Evolutionary conservation across 2,329 filamentous ascomycete species (phyloP), one percentile per base, ranked within the genome.

Genomic region (Talaromyces marneffei): DNA sequence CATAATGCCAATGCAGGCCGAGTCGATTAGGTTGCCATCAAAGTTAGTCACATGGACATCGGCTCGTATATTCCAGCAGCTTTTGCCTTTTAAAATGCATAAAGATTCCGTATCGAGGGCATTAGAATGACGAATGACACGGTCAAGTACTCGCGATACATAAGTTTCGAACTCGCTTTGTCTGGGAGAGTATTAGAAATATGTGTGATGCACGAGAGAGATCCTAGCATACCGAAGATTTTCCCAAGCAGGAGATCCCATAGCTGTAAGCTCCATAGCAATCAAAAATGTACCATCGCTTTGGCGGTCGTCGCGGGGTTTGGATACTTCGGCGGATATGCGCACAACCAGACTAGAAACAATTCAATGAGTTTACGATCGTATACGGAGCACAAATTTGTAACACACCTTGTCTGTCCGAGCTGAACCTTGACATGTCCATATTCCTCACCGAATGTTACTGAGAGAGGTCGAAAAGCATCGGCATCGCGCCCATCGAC

Each of bases 241-340:
- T 75, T 97, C 92, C 77, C 96, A 96, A 35, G 90, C 87, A 14
- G 94, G 92, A 52, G 91, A 92, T 29, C 90, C 89, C 87, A 97
- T 95, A 54, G 93, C 91, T 65, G 89, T 91, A 69, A 99, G 85
- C 74, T 97, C 94, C 60, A 92, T 90, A 59, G 87, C 84, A 72
- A 97, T 97, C 68, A 87, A 92, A 80, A 97, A 97, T 75, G 96
- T 85, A 74, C 94, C 94, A 74, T 97, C 94, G 72, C 96, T 96
- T 63, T 92, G 93, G 65, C 93, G 88, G 77, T 97, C 93, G 58
- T 88, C 77, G 72, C 88, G 91, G 46, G 94, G 93, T 40, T 90
- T 86, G 10, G 90, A 89, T 64, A 97, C 90, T 78, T 96, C 91
- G 65, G 92, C 90, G 2, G 92, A 93, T 63, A 96, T 88, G 64